Conservation (phyloP, 305 asterid species). For the Plantago coronopus region DNA sequence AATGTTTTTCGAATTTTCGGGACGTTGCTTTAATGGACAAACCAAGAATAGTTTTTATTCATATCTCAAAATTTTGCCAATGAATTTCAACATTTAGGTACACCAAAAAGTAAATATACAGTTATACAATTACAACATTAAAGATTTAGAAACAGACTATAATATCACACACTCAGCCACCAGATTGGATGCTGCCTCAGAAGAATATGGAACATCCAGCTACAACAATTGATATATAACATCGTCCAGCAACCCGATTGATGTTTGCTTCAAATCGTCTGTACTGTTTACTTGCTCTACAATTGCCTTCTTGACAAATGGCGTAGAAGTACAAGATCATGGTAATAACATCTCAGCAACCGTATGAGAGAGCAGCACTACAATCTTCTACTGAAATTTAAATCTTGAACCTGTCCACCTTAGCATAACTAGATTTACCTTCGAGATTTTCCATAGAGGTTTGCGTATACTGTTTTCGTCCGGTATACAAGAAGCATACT, state of each 20-base stretch:
- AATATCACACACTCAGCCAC: constrained; percentile 24
- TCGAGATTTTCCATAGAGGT: constrained; percentile 46
- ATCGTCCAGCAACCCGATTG: neutral
- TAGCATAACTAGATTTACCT: constrained; percentile 21
- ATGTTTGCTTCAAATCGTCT: neutral
- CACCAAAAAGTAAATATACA: constrained; percentile 29
- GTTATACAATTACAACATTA: constrained; percentile 21
- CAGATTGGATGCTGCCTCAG: constrained; percentile 2
- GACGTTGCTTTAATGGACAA: neutral
- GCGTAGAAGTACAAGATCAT: neutral
- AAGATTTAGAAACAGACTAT: neutral
- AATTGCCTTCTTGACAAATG: constrained; percentile 2
- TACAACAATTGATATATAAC: constrained; percentile 2
- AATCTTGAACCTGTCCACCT: neutral
- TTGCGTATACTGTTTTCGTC: constrained; percentile 42
- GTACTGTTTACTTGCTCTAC: neutral
- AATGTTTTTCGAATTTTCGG: too few species aligned
- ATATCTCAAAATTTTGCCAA: constrained; percentile 30
- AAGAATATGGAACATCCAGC: constrained; percentile 22
- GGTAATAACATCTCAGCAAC: neutral
- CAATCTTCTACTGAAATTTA: constrained; percentile 11
- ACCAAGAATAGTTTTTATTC: constrained; percentile 15
- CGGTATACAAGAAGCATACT: constrained; percentile 57
- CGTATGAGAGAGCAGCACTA: neutral
- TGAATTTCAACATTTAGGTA: constrained; percentile 15